Evolutionary conservation across 768 basidiomycete species (phyloP).

Genomic region (Pulveroboletus sp.): DNA sequence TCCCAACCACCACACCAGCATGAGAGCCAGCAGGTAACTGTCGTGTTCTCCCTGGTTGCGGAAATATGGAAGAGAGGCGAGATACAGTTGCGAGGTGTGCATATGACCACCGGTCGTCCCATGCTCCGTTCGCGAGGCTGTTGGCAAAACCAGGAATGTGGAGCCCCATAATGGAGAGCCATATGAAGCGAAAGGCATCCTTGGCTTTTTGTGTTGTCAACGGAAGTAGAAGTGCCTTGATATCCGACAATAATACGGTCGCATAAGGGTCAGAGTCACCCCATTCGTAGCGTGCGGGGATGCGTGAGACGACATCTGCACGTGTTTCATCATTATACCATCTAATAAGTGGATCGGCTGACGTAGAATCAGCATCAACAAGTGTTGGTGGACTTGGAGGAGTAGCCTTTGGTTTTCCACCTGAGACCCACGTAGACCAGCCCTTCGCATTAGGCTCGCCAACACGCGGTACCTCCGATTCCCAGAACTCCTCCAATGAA

Average conservation of each 20-base stretch:
- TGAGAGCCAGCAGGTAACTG: conserved; percentile 51
- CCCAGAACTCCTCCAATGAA: conserved; percentile 78
- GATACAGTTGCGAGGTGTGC: conserved; percentile 41
- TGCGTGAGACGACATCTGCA: conserved; percentile 38
- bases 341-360: conserved; percentile 58
- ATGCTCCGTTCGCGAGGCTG: conserved; percentile 38
- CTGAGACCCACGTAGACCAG: conserved; percentile 60
- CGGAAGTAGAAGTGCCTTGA: conserved; percentile 52
- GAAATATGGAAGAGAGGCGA: conserved; percentile 51
- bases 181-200: conserved; percentile 57
- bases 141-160: conserved; percentile 62
- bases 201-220: conserved; percentile 43
- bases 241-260: conserved; percentile 67
- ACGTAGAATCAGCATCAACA: conserved; percentile 23
- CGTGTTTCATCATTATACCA: conserved; percentile 60
- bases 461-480: conserved; percentile 70
- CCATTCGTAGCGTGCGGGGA: conserved; percentile 54
- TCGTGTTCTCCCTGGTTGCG: conserved; percentile 30
- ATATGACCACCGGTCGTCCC: conserved; percentile 69
- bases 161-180: conserved; percentile 68
- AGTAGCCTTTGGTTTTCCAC: conserved; percentile 35
- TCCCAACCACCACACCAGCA: conserved; percentile 63
- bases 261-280: conserved; percentile 63
- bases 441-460: conserved; percentile 65
- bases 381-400: conserved; percentile 4